Evolutionary conservation across 2,329 filamentous ascomycete genomes (phyloP), one percentile per base, ranked within the genome.

Genomic region (Conoideocrella luteorostrata): DNA sequence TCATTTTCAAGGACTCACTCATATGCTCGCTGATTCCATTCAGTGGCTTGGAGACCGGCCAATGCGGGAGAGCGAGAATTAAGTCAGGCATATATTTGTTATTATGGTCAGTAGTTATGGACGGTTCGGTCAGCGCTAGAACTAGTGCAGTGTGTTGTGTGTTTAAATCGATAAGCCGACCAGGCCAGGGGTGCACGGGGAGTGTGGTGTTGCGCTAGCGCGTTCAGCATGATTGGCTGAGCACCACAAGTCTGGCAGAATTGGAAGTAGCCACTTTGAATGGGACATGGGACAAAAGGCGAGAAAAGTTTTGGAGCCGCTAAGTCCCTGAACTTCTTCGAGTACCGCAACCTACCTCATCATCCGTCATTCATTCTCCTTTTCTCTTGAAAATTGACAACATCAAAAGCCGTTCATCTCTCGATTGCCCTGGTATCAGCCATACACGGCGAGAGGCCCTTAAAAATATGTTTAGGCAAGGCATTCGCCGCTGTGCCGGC

Each of bases 401-500:
- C 18, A 33, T 32, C 18, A 24, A 29, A 11, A 23, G 20, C 13
- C 15, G 20, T 39, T 32, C n/a, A 20, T 39, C 30, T 11, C 13
- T 12, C 37, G 35, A 35, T 3, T n/a, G n/a, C n/a, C n/a, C n/a
- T n/a, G n/a, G 9, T 7, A 30, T 9, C 6, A 18, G 11, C 5
- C 7, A 34, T 20, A 26, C n/a, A 33, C n/a, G 11, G 23, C 35
- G 26, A 29, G 33, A 46, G 6, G 6, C 11, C 43, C 15, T 42
- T 48, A 37, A 22, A 47, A 61, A 6, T 20, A 53, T 67, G 64
- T 62, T 65, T 49, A 57, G 64, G 49, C 60, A 63, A 49, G 61
- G 64, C 48, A 52, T 69, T 39, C 58, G 64, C 49, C 64, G 65
- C 50, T 68, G 64, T 55, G 64, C 62, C 54, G 54, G 54, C 48